These are phyloP conservation scores for Hortiboletus rubellus DNA, from an alignment of 1,284 basidiomycete species.

Conservation along the genomic window DNA sequence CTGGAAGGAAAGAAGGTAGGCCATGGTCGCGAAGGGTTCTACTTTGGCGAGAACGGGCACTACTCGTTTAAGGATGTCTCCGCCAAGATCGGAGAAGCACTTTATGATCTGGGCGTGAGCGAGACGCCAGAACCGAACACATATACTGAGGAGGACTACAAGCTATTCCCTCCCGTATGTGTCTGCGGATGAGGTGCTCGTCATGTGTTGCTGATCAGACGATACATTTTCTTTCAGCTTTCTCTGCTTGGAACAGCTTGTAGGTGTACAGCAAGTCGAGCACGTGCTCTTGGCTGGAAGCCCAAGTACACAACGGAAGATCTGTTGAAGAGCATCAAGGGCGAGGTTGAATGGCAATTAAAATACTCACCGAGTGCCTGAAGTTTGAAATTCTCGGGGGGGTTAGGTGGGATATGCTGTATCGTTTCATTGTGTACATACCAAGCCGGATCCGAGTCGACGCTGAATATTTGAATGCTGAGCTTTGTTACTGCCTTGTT, in stretches of 20 bases:
- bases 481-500: not conserved
- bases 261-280: slow-evolving; percentile 49
- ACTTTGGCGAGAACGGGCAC: slow-evolving; percentile 52
- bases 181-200: not conserved
- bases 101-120: slow-evolving; percentile 33
- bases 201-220: not conserved
- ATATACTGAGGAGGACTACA: slow-evolving; percentile 37
- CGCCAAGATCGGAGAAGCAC: slow-evolving; percentile 28
- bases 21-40: slow-evolving; percentile 52
- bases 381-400: not conserved
- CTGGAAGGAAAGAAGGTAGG: slow-evolving; percentile 30
- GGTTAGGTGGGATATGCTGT: not conserved
- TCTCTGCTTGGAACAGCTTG: slow-evolving; percentile 54
- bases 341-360: slow-evolving; percentile 41
- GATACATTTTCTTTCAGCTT: slow-evolving; percentile 27
- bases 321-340: slow-evolving; percentile 45
- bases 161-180: slow-evolving; percentile 25
- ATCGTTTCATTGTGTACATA: not conserved
- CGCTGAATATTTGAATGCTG: not conserved
- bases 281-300: slow-evolving; percentile 57
- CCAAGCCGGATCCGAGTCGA: not conserved
- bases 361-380: slow-evolving; percentile 2
- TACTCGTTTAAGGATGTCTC: slow-evolving; percentile 37
- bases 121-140: slow-evolving; percentile 33
- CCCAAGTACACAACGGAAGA: slow-evolving; percentile 48